phyloP scores from a whole-genome alignment of 2,329 filamentous ascomycete genomes.

The Cephalotrichum gorgonifer region DNA sequence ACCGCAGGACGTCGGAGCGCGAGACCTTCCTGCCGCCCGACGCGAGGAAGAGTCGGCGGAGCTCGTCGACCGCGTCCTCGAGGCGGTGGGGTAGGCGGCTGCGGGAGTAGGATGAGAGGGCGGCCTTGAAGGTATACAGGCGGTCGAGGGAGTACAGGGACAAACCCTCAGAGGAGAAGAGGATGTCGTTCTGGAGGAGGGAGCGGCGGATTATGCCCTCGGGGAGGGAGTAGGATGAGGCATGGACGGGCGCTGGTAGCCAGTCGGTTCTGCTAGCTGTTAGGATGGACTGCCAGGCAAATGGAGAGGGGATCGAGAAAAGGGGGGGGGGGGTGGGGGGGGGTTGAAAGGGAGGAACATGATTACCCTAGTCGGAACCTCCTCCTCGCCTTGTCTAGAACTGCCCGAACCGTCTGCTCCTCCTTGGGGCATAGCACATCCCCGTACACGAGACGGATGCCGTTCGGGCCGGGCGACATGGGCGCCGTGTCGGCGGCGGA shows the following conservation, averaged over 20 bases:
- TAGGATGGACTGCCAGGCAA: neutral
- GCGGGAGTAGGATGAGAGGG: conserved; percentile 45
- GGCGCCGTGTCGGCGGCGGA: conserved; percentile 21
- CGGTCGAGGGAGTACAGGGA: conserved; percentile 50
- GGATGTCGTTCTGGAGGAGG: conserved; percentile 46
- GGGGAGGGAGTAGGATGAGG: conserved; percentile 33
- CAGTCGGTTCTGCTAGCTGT: conserved; percentile 23
- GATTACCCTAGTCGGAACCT: conserved; percentile 22
- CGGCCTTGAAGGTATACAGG: conserved; percentile 54
- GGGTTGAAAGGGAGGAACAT: neutral
- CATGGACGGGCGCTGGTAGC: conserved; percentile 31
- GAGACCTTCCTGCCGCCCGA: conserved; percentile 37
- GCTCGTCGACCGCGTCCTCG: conserved; percentile 52
- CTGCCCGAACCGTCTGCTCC: conserved; percentile 34
- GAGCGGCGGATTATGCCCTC: conserved; percentile 44
- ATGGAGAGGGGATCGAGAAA: neutral
- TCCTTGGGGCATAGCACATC: conserved; percentile 32
- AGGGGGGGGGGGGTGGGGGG: too few species aligned
- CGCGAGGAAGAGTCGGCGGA: conserved; percentile 47
- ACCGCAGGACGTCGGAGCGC: conserved; percentile 39
- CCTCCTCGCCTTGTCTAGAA: conserved; percentile 40
- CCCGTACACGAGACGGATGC: conserved; percentile 40
- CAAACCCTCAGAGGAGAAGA: conserved; percentile 50
- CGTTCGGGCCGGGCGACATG: conserved; percentile 28
- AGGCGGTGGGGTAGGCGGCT: conserved; percentile 33